A percentile compares a stretch with the other conserved stretches of the same genome.
phyloP scores from a whole-genome alignment of 768 basidiomycete species.

The Chlorophyllum brunneum region DNA sequence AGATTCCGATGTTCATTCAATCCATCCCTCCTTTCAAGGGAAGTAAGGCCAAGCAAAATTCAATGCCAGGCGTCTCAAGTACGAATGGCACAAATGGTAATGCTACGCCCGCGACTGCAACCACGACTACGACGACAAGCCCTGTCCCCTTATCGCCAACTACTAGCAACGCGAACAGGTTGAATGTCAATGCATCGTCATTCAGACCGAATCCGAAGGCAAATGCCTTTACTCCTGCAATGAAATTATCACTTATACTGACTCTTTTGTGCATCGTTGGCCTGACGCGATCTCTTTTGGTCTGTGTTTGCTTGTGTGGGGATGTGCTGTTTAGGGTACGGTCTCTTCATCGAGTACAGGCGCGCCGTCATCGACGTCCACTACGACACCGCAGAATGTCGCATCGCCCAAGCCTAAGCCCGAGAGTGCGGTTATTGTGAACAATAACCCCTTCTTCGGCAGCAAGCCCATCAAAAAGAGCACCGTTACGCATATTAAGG shows the following conservation, averaged over 20 bases:
- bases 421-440: slow-evolving; percentile 41
- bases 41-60: slow-evolving; percentile 31
- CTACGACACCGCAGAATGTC: slow-evolving; percentile 27
- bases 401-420: slow-evolving; percentile 59
- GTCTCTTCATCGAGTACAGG: slow-evolving; percentile 42
- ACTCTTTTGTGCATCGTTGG: slow-evolving; percentile 13
- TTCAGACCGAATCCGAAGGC: slow-evolving; percentile 89
- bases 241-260: slow-evolving; percentile 21
- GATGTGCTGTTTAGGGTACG: slow-evolving; percentile 6
- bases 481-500: slow-evolving; percentile 78
- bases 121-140: slow-evolving; percentile 19
- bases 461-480: slow-evolving; percentile 72
- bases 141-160: slow-evolving; percentile 45
- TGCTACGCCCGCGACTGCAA: slow-evolving; percentile 19
- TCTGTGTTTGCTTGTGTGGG: not conserved
- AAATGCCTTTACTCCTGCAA: slow-evolving; percentile 68
- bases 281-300: not conserved
- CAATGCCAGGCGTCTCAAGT: slow-evolving; percentile 6
- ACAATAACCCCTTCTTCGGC: slow-evolving; percentile 87
- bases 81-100: slow-evolving; percentile 15
- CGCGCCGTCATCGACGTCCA: slow-evolving; percentile 33
- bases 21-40: slow-evolving; percentile 91
- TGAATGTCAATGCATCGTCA: slow-evolving; percentile 88
- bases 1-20: slow-evolving; percentile 79
- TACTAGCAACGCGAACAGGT: slow-evolving; percentile 46